Conservation (phyloP, 345 rosid genomes). For the Melastoma malabathricum region DNA sequence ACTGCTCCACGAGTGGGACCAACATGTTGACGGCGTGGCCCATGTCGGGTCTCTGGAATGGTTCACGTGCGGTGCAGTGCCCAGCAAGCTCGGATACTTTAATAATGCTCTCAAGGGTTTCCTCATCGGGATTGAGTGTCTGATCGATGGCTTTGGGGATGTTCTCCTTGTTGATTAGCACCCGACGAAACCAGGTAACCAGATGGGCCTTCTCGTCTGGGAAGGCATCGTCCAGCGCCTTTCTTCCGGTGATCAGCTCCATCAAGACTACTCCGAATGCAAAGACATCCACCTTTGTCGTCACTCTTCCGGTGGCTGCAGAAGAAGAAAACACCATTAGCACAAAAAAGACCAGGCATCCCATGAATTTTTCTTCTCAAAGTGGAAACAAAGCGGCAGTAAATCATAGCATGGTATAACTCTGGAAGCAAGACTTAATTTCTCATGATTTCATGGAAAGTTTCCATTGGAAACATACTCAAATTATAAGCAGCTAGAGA, state of each 20-base stretch:
- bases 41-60: slow-evolving; percentile 81
- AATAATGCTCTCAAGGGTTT: slow-evolving; percentile 46
- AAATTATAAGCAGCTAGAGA: no score
- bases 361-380: no score
- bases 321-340: neutral
- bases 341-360: neutral
- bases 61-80: slow-evolving; percentile 81
- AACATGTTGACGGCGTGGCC: slow-evolving; percentile 72
- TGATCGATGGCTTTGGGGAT: slow-evolving; percentile 48
- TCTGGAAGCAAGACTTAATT: no score
- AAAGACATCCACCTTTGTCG: slow-evolving; percentile 75
- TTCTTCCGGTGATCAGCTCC: slow-evolving; percentile 84
- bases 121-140: slow-evolving; percentile 43
- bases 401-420: no score
- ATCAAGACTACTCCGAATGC: slow-evolving; percentile 83
- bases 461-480: no score
- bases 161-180: slow-evolving; percentile 49
- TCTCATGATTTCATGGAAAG: no score
- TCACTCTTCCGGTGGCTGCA: slow-evolving; percentile 87
- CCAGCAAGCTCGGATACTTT: slow-evolving; percentile 79
- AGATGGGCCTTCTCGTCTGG: slow-evolving; percentile 64
- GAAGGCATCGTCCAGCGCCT: slow-evolving; percentile 56
- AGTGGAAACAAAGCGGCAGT: no score
- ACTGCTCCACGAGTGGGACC: slow-evolving; percentile 68
- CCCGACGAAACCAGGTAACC: slow-evolving; percentile 75